Conservation (phyloP, 306 rosid genomes). For the Quercus berberidifolia region DNA sequence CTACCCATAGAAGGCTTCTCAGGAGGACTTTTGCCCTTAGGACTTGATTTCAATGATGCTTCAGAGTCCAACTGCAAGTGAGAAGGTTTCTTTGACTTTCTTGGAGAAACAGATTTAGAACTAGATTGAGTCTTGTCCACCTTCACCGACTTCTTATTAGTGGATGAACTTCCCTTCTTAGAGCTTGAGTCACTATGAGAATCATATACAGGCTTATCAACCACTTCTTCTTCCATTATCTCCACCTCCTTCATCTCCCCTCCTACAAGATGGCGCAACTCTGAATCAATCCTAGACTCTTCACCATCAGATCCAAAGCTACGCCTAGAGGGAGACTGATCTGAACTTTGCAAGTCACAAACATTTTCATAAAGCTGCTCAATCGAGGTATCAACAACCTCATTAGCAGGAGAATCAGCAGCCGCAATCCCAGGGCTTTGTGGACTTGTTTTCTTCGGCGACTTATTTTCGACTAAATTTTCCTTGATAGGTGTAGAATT, state of each 20-base stretch:
- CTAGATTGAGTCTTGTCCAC: conserved; percentile 42
- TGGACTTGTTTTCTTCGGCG: conserved; percentile 39
- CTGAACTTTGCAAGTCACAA: conserved; percentile 97
- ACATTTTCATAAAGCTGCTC: conserved; percentile 96
- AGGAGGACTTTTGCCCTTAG: conserved; percentile 37
- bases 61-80: conserved; percentile 27
- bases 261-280: conserved; percentile 82
- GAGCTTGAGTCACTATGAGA: conserved; percentile 44
- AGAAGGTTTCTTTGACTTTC: conserved; percentile 42
- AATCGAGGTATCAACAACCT: conserved; percentile 67
- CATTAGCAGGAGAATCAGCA: conserved; percentile 34
- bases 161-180: conserved; percentile 41
- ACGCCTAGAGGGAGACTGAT: conserved; percentile 77
- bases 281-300: conserved; percentile 94
- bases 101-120: conserved; percentile 44
- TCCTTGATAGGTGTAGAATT: conserved; percentile 36
- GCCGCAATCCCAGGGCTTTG: conserved; percentile 28
- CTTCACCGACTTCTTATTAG: conserved; percentile 43
- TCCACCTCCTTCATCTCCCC: conserved; percentile 94
- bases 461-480: conserved; percentile 18
- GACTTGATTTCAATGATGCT: conserved; percentile 34
- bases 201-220: conserved; percentile 40
- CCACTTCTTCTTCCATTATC: conserved; percentile 84
- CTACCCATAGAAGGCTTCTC: conserved; percentile 54
- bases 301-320: conserved; percentile 83